Percentiles rank a stretch among this genome's conserved stretches.
phyloP scores from a whole-genome alignment of 495 filamentous ascomycete genomes.

The Penicillium mononematosum region DNA sequence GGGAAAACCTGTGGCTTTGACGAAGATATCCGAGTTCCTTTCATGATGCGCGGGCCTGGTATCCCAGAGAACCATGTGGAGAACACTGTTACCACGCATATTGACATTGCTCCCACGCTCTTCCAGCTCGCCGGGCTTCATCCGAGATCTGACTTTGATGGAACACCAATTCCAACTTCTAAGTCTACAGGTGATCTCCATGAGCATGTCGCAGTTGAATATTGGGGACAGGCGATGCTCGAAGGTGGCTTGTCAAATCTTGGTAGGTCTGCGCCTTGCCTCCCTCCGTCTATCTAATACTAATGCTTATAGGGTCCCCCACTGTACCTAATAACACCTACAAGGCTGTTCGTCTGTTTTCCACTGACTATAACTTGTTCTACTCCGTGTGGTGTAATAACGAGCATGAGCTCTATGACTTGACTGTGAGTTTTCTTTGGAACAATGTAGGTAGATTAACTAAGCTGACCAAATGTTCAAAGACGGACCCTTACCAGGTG shows the following conservation, averaged over 20 bases:
- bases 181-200: slow-evolving; percentile 41
- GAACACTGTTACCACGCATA: slow-evolving; percentile 63
- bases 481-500: slow-evolving; percentile 60
- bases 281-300: no score
- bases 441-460: not conserved
- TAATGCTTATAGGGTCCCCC: no score
- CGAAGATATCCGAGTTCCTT: slow-evolving; percentile 70
- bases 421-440: slow-evolving; percentile 40
- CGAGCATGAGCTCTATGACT: slow-evolving; percentile 63
- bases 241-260: no score
- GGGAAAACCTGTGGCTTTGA: slow-evolving; percentile 72
- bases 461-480: not conserved
- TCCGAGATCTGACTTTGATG: slow-evolving; percentile 56
- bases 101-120: slow-evolving; percentile 67
- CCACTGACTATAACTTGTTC: slow-evolving; percentile 54
- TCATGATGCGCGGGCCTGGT: slow-evolving; percentile 60
- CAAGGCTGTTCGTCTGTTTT: slow-evolving; percentile 59
- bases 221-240: slow-evolving; percentile 47
- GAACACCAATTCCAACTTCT: slow-evolving; percentile 50
- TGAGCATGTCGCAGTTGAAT: slow-evolving; percentile 67
- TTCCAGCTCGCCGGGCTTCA: slow-evolving; percentile 50
- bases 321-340: slow-evolving; percentile 56
- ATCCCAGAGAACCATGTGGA: slow-evolving; percentile 43
- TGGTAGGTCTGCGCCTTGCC: no score
- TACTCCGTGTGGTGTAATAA: slow-evolving; percentile 67